phyloP scores from a whole-genome alignment of 164 flowering plant genomes.

The Liquidambar formosana region DNA sequence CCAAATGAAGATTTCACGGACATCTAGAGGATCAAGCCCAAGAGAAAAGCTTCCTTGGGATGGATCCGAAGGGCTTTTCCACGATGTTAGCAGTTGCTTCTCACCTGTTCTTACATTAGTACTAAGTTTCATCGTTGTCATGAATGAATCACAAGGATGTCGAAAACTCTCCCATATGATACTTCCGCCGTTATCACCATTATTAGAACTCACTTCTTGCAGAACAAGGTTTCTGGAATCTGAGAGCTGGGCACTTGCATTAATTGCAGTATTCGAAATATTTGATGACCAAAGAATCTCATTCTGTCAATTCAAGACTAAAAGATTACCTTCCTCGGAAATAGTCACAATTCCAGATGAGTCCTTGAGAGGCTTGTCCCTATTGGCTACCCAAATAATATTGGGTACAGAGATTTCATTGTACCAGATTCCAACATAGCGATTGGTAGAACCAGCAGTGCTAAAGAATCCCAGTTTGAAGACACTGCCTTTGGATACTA shows the following conservation, averaged over 20 bases:
- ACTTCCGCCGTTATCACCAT: neutral
- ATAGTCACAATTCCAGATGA: conserved; percentile 21
- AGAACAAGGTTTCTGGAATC: conserved; percentile 35
- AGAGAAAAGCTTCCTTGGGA: neutral
- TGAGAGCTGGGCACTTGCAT: conserved; percentile 24
- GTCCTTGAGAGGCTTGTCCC: conserved; percentile 29
- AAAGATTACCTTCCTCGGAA: conserved; percentile 27
- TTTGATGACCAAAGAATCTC: conserved; percentile 33
- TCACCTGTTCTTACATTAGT: conserved; percentile 33
- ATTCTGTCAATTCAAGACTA: conserved; percentile 22
- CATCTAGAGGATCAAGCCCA: neutral
- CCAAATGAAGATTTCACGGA: neutral
- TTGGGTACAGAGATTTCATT: no score
- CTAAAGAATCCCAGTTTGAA: no score
- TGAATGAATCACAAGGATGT: conserved; percentile 9
- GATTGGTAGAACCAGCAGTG: no score
- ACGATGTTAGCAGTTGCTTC: neutral
- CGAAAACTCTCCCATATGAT: conserved; percentile 33
- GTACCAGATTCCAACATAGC: no score
- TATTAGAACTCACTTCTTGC: conserved; percentile 1
- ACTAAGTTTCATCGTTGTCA: conserved; percentile 14
- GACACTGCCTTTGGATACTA: no score
- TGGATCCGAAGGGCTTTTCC: neutral
- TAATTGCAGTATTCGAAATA: neutral
- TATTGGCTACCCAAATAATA: conserved; percentile 46